Conservation (phyloP, 208 protist species). For the Wallacemonas rigidus region DNA sequence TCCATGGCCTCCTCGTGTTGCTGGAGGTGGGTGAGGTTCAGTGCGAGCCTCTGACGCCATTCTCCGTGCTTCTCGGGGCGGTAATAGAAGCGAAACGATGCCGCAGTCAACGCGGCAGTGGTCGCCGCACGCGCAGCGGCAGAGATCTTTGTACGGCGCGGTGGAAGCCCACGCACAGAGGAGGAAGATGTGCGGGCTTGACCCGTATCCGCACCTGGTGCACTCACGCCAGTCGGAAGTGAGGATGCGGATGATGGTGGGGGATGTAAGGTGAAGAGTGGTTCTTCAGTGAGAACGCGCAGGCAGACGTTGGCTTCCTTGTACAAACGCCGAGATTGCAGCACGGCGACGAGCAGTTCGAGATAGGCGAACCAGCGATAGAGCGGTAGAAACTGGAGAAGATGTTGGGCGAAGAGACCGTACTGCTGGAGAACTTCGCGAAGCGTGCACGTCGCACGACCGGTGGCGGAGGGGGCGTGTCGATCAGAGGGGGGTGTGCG, state of each 20-base stretch:
- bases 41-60: slow-evolving; percentile 65
- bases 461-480: background rate
- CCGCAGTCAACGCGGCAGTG: slow-evolving; percentile 4
- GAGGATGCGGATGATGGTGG: too few relatives aligned
- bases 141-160: slow-evolving; percentile 1
- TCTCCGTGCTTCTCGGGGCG: slow-evolving; percentile 59
- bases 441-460: background rate
- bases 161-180: background rate
- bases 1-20: slow-evolving; percentile 45
- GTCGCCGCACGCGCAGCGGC: background rate
- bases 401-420: slow-evolving; percentile 58
- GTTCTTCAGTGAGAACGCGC: slow-evolving; percentile 51
- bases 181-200: background rate
- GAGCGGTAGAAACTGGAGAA: slow-evolving; percentile 70
- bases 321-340: slow-evolving; percentile 59
- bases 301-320: slow-evolving; percentile 67
- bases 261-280: slow-evolving; percentile 38
- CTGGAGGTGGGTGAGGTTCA: slow-evolving; percentile 56
- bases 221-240: too few relatives aligned
- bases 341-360: slow-evolving; percentile 58
- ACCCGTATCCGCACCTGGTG: too few relatives aligned
- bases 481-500: background rate
- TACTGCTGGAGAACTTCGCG: slow-evolving; percentile 32
- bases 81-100: slow-evolving; percentile 53
- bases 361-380: slow-evolving; percentile 71